phyloP scores from a whole-genome alignment of 495 filamentous ascomycete genomes.

The Penicillium atrosanguineum region DNA sequence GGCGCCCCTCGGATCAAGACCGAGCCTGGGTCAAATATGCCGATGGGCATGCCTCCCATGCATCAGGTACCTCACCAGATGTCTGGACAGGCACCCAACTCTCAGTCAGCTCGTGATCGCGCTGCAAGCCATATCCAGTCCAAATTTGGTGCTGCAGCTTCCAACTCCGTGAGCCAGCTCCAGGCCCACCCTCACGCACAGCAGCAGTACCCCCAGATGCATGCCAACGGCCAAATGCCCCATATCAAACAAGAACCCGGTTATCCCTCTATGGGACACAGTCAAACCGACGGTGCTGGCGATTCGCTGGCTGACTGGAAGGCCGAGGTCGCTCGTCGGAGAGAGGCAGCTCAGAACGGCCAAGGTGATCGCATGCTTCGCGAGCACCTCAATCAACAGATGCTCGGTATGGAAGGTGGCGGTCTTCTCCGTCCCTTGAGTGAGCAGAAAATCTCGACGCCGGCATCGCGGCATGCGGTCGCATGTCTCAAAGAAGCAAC shows the following conservation, averaged over 20 bases:
- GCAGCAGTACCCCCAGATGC: constrained; percentile 43
- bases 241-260: constrained; percentile 49
- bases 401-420: constrained; percentile 70
- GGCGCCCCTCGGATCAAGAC: constrained; percentile 62
- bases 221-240: constrained; percentile 44
- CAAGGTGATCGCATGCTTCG: constrained; percentile 47
- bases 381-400: constrained; percentile 50
- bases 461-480: constrained; percentile 10
- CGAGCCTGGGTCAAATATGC: constrained; percentile 62
- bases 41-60: constrained; percentile 40
- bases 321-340: constrained; percentile 52
- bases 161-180: constrained; percentile 65
- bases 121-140: constrained; percentile 65
- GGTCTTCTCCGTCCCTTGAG: constrained; percentile 72
- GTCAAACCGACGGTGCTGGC: constrained; percentile 73
- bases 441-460: constrained; percentile 32
- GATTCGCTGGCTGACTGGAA: constrained; percentile 56
- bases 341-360: constrained; percentile 60
- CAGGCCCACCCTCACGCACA: constrained; percentile 46
- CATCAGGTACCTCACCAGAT: constrained; percentile 25
- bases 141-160: constrained; percentile 70
- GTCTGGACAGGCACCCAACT: constrained; percentile 37
- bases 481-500: constrained; percentile 3
- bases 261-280: constrained; percentile 42
- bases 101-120: constrained; percentile 59